Percentiles rank a stretch among this genome's conserved stretches.
Conservation (phyloP, 2,329 filamentous ascomycete genomes). For the Aspergillus brunneoviolaceus region DNA sequence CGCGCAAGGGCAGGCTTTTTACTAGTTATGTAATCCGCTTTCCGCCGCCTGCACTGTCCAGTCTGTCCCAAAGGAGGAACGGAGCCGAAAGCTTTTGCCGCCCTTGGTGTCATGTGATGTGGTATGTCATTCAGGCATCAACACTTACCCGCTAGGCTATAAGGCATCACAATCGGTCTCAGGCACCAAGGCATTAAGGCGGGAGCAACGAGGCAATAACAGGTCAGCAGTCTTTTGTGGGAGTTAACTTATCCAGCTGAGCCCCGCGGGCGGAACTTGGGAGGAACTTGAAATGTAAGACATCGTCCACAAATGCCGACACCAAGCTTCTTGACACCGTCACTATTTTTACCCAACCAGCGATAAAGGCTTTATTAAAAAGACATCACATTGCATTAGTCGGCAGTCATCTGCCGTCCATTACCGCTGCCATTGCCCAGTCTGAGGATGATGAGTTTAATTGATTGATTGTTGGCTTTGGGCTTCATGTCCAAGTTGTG, state of each 20-base stretch:
- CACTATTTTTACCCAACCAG: not conserved
- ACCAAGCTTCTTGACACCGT: not conserved
- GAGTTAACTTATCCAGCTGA: no score
- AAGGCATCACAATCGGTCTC: not conserved
- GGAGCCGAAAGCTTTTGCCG: constrained; percentile 15
- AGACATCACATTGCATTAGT: constrained; percentile 1
- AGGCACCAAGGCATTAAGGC: constrained; percentile 1
- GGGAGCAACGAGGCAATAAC: no score
- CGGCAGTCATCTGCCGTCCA: not conserved
- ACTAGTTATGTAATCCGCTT: not conserved
- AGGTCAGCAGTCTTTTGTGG: no score
- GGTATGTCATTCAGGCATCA: not conserved
- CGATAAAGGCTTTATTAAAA: not conserved
- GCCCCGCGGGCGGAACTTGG: no score
- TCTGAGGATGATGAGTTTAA: not conserved
- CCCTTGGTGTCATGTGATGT: constrained; percentile 8
- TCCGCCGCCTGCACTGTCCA: not conserved
- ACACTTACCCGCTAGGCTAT: not conserved
- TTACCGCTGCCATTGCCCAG: not conserved
- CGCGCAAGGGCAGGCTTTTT: not conserved
- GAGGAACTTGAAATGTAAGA: no score
- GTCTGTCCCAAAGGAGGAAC: constrained; percentile 15
- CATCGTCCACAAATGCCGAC: not conserved
- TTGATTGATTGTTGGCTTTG: not conserved
- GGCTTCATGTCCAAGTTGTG: not conserved